A percentile compares a stretch with the other conserved stretches of the same genome.
Evolutionary conservation across 2,329 filamentous ascomycete genomes (phyloP).

Genomic region (Delphinella strobiligena): DNA sequence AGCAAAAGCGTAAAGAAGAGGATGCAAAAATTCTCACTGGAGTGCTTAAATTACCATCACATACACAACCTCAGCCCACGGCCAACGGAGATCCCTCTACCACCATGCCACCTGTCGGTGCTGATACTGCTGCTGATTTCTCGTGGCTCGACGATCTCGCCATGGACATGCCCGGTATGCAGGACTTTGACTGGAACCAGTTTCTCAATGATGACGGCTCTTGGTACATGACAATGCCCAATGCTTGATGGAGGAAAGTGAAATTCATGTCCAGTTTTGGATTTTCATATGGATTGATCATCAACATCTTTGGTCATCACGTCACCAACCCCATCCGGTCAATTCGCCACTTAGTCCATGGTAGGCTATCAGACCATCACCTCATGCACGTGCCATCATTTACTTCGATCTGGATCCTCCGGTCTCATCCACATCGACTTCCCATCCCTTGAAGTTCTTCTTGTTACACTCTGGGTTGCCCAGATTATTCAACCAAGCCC

Average conservation of each 20-base stretch:
- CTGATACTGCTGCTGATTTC: neutral
- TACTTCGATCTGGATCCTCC: too few species aligned
- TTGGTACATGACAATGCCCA: neutral
- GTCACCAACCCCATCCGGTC: too few species aligned
- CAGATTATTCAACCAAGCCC: slow-evolving; percentile 17
- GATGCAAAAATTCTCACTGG: slow-evolving; percentile 22
- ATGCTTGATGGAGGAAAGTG: neutral
- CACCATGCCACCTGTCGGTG: neutral
- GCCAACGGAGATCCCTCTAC: neutral
- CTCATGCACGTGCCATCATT: too few species aligned
- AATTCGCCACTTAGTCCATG: too few species aligned
- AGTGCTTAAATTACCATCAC: neutral
- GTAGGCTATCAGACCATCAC: too few species aligned
- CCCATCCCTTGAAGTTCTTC: too few species aligned
- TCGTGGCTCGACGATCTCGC: neutral
- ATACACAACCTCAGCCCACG: neutral
- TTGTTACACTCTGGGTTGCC: slow-evolving; percentile 4
- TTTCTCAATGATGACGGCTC: neutral
- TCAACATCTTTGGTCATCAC: too few species aligned
- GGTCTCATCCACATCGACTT: too few species aligned
- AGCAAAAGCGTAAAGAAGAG: slow-evolving; percentile 40
- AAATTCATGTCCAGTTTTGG: too few species aligned
- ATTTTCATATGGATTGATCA: too few species aligned
- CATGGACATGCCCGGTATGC: neutral
- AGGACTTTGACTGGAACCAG: neutral